A percentile compares a stretch with the other conserved stretches of the same genome.
phyloP scores from a whole-genome alignment of 768 basidiomycete genomes.

The Glaciozyma martinii region DNA sequence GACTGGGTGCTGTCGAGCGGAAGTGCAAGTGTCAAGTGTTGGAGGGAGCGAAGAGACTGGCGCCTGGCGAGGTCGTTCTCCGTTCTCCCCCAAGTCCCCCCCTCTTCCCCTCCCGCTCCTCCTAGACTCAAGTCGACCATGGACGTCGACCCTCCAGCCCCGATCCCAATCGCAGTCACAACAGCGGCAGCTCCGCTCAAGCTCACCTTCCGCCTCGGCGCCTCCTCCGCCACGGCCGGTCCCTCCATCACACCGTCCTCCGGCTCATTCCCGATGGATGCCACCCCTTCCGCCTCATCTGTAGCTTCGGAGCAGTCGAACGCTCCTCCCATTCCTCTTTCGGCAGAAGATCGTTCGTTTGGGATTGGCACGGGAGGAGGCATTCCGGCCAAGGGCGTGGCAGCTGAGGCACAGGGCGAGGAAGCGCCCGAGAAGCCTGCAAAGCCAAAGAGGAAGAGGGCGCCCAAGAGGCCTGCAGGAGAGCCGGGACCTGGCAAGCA shows the following conservation, averaged over 20 bases:
- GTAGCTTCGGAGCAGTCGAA: too few relatives aligned
- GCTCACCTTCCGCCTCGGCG: neutral
- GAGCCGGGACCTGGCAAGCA: constrained; percentile 1
- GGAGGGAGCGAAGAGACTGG: neutral
- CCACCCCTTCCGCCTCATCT: too few relatives aligned
- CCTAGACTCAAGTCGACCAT: neutral
- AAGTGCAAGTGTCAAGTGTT: constrained; percentile 10
- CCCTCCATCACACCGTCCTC: too few relatives aligned
- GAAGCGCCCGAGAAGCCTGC: too few relatives aligned
- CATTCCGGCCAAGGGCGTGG: too few relatives aligned
- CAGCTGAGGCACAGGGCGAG: too few relatives aligned
- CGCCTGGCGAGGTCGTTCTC: neutral
- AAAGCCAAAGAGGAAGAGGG: neutral
- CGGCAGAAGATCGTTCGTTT: too few relatives aligned
- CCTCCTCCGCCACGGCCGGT: too few relatives aligned
- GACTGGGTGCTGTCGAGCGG: constrained; percentile 22
- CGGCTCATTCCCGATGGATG: too few relatives aligned
- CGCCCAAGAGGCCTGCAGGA: neutral
- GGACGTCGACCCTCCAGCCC: neutral
- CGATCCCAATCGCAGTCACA: neutral
- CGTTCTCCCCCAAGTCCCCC: neutral
- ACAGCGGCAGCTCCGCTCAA: neutral
- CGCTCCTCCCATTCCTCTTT: too few relatives aligned
- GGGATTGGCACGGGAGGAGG: too few relatives aligned
- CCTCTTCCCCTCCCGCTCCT: neutral